Conservation (phyloP, 352 stramenopile genomes). For the Thalassiosira exigua region DNA sequence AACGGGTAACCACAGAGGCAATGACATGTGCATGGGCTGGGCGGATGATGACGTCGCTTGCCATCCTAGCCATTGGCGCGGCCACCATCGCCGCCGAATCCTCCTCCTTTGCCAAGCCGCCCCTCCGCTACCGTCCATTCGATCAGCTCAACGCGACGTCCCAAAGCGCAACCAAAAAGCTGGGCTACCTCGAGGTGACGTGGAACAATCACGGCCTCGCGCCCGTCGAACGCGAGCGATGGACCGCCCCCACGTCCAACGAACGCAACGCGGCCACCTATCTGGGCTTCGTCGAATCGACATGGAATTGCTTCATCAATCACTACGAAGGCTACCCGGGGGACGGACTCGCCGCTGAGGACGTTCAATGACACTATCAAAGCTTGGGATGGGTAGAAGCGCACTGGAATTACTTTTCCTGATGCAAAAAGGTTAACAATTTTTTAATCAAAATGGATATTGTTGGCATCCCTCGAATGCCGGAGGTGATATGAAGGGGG, state of each 20-base stretch:
- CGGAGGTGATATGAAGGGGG: too few species aligned
- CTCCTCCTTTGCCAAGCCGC: conserved; percentile 27
- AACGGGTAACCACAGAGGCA: too few species aligned
- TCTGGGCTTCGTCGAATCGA: conserved; percentile 33
- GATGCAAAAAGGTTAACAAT: too few species aligned
- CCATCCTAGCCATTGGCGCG: background rate
- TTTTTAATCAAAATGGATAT: too few species aligned
- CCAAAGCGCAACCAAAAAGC: conserved; percentile 19
- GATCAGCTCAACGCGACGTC: conserved; percentile 21
- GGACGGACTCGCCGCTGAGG: background rate
- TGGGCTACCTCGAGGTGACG: conserved; percentile 38
- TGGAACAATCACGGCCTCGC: conserved; percentile 46
- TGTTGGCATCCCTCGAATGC: too few species aligned
- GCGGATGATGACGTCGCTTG: too few species aligned
- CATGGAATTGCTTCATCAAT: conserved; percentile 70
- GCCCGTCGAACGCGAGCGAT: conserved; percentile 32
- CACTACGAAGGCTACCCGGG: conserved; percentile 10
- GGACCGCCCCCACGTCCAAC: conserved; percentile 12
- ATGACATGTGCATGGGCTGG: too few species aligned
- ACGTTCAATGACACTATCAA: conserved; percentile 1
- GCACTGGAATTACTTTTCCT: conserved; percentile 1
- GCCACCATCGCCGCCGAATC: conserved; percentile 1
- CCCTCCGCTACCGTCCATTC: conserved; percentile 38
- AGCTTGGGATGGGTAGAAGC: background rate
- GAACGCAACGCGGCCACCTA: conserved; percentile 16